phyloP scores from a whole-genome alignment of 1,139 yeast genomes.

The Petasospora fabianii region DNA sequence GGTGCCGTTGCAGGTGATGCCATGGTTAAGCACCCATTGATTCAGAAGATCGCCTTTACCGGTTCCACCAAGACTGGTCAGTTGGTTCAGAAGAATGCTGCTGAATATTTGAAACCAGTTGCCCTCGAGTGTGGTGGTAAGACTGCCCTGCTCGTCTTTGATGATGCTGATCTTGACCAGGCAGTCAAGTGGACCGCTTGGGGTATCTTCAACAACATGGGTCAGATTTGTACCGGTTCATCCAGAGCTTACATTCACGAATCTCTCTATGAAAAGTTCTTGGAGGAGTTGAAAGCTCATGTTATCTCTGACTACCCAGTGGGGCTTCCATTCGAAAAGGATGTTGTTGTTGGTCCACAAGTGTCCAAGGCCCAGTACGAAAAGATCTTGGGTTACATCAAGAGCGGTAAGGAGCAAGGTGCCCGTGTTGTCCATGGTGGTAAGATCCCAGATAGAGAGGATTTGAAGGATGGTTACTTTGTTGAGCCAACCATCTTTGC shows the following conservation, averaged over 20 bases:
- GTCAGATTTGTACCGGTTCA: constrained; percentile 90
- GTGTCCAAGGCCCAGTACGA: constrained; percentile 67
- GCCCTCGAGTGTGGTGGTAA: constrained; percentile 95
- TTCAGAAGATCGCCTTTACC: constrained; percentile 68
- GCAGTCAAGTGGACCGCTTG: constrained; percentile 84
- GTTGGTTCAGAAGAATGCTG: constrained; percentile 56
- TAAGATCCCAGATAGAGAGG: constrained; percentile 40
- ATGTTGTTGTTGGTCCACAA: constrained; percentile 73
- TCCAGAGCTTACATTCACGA: constrained; percentile 78
- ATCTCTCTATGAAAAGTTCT: constrained; percentile 62
- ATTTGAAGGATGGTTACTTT: constrained; percentile 47
- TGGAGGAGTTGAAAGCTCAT: constrained; percentile 38
- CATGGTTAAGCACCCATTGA: constrained; percentile 50
- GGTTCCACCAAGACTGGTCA: constrained; percentile 60
- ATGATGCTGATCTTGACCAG: constrained; percentile 71
- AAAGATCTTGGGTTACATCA: constrained; percentile 62
- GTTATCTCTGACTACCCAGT: constrained; percentile 46
- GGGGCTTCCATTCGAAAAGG: constrained; percentile 54
- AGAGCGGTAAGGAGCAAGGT: constrained; percentile 67
- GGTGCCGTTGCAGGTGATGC: constrained; percentile 58
- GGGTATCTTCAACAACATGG: constrained; percentile 82
- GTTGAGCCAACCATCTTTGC: constrained; percentile 68
- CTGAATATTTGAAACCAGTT: constrained; percentile 62
- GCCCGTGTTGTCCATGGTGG: constrained; percentile 65
- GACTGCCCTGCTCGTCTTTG: constrained; percentile 68